These are phyloP conservation scores for Rhizodiscina lignyota DNA, from an alignment of 495 filamentous ascomycete genomes.

Conservation along the genomic window DNA sequence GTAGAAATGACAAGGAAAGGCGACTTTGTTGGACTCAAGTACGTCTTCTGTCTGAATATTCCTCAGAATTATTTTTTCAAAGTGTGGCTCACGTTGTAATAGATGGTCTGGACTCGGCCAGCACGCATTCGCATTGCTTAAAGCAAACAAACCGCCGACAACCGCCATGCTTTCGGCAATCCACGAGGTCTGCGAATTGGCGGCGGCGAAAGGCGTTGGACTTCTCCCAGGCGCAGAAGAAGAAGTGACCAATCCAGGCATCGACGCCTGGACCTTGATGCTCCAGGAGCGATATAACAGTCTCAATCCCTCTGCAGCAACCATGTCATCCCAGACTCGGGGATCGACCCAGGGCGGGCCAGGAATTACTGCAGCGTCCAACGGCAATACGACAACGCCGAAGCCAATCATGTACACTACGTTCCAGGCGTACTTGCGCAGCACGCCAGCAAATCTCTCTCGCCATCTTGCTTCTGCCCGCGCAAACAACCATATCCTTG, in stretches of 20 bases:
- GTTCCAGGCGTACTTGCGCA: constrained; percentile 74
- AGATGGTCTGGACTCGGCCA: constrained; percentile 77
- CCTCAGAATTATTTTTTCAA: constrained; percentile 4
- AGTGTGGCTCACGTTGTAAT: constrained; percentile 1
- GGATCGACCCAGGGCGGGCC: constrained; percentile 14
- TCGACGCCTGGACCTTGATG: constrained; percentile 67
- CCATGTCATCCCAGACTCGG: no score
- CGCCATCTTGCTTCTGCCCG: constrained; percentile 48
- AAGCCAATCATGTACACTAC: constrained; percentile 55
- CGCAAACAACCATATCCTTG: constrained; percentile 57
- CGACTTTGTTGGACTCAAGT: constrained; percentile 82
- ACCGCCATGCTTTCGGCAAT: constrained; percentile 51
- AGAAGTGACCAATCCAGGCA: constrained; percentile 59
- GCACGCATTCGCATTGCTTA: constrained; percentile 50
- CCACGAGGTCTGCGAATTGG: constrained; percentile 58
- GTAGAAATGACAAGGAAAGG: constrained; percentile 55
- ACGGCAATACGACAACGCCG: no score
- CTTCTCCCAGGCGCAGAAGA: constrained; percentile 90
- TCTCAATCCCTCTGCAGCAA: constrained; percentile 31
- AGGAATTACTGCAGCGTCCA: no score
- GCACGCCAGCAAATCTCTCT: constrained; percentile 45
- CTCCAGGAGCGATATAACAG: constrained; percentile 72
- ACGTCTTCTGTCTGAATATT: constrained; percentile 16
- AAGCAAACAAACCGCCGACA: constrained; percentile 38
- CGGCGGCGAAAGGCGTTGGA: constrained; percentile 47